Evolutionary conservation across 805 yeast genomes (phyloP).

Genomic region (Candida koratica): DNA sequence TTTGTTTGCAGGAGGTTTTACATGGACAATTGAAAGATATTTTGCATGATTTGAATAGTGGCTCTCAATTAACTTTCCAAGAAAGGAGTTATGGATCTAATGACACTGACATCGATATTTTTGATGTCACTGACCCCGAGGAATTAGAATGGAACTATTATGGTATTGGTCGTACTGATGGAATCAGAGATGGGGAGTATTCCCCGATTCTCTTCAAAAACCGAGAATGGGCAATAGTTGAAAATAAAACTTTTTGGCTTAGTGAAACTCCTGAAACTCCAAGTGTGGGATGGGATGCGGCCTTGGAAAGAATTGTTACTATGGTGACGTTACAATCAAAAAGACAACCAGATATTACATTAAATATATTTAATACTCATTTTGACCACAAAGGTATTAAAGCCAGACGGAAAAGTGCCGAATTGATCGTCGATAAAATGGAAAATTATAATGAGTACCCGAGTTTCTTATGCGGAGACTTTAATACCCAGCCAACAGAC

Average conservation of each 20-base stretch:
- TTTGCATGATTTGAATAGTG: slow-evolving; percentile 19
- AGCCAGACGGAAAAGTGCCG: slow-evolving; percentile 34
- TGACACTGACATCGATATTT: slow-evolving; percentile 1
- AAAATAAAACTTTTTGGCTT: slow-evolving; percentile 35
- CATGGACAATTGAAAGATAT: slow-evolving; percentile 41
- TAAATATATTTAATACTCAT: slow-evolving; percentile 42
- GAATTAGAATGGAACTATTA: slow-evolving; percentile 29
- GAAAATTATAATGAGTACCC: slow-evolving; percentile 28
- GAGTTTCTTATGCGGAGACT: slow-evolving; percentile 40
- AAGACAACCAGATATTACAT: slow-evolving; percentile 23
- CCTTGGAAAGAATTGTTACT: slow-evolving; percentile 37
- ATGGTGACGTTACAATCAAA: slow-evolving; percentile 31
- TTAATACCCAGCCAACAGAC: slow-evolving; percentile 40
- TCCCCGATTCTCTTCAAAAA: slow-evolving; percentile 34
- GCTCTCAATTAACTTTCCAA: slow-evolving; percentile 14
- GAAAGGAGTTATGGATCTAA: not conserved
- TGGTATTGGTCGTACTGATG: slow-evolving; percentile 37
- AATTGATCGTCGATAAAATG: slow-evolving; percentile 34
- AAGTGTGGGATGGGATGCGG: slow-evolving; percentile 43
- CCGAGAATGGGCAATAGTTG: slow-evolving; percentile 30
- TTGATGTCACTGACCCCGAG: slow-evolving; percentile 12
- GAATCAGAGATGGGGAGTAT: slow-evolving; percentile 27
- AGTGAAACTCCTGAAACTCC: slow-evolving; percentile 45
- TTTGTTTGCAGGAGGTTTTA: slow-evolving; percentile 38
- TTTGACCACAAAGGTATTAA: slow-evolving; percentile 37